phyloP scores from a whole-genome alignment of 2,329 filamentous ascomycete species.

The Fusarium proliferatum region DNA sequence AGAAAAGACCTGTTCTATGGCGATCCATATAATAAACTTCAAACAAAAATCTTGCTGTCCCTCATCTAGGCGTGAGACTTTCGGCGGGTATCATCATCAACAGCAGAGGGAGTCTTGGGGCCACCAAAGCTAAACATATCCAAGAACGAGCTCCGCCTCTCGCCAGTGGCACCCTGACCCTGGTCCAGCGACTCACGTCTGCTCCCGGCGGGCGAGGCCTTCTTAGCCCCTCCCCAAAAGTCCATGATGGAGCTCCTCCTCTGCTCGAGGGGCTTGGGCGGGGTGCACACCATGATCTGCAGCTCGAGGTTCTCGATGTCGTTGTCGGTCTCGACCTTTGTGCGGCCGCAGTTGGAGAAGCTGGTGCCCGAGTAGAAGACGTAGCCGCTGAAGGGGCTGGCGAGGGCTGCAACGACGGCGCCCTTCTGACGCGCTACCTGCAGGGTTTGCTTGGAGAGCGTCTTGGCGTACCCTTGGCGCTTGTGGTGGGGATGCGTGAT shows the following conservation, averaged over 20 bases:
- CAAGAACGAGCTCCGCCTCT: conserved; percentile 32
- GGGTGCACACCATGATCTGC: conserved; percentile 31
- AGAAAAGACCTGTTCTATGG: conserved; percentile 7
- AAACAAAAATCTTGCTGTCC: neutral
- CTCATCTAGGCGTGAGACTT: conserved; percentile 24
- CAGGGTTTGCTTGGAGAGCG: conserved; percentile 30
- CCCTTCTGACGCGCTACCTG: conserved; percentile 31
- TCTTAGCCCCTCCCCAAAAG: conserved; percentile 11
- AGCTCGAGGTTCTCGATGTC: conserved; percentile 34
- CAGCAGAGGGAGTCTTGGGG: conserved; percentile 7
- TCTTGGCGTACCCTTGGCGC: conserved; percentile 36
- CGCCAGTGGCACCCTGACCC: neutral
- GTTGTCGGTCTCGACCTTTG: conserved; percentile 28
- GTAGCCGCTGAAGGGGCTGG: conserved; percentile 36
- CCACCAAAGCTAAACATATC: conserved; percentile 33
- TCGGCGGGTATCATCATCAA: conserved; percentile 20
- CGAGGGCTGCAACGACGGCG: conserved; percentile 20
- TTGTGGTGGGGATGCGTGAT: conserved; percentile 38
- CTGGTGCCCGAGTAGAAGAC: conserved; percentile 36
- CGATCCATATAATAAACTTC: neutral
- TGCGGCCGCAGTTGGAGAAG: conserved; percentile 37
- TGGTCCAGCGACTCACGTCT: conserved; percentile 26
- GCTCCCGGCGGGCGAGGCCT: conserved; percentile 17
- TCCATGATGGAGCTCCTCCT: conserved; percentile 35
- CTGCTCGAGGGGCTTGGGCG: conserved; percentile 28